A percentile compares a stretch with the other conserved stretches of the same genome.
Evolutionary conservation across 2,329 filamentous ascomycete species (phyloP).

Genomic region (Arthrobotrys musiformis): DNA sequence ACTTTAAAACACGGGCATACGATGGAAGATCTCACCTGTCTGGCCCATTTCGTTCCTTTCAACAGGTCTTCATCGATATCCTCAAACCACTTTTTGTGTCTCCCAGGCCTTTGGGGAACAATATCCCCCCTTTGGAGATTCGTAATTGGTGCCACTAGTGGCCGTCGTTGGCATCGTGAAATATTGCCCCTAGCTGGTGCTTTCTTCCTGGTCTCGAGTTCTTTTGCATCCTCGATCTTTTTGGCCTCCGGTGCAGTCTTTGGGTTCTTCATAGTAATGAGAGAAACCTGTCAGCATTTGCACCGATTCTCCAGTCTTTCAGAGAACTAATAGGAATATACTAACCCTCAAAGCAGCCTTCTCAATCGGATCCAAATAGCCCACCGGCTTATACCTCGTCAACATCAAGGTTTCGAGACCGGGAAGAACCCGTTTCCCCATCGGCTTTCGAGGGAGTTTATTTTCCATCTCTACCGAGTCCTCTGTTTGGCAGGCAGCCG

Average conservation of each 20-base stretch:
- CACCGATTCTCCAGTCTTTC: background rate
- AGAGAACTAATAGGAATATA: background rate
- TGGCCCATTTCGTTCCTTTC: slow-evolving; percentile 20
- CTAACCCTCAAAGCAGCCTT: background rate
- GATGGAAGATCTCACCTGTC: background rate
- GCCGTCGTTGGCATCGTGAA: background rate
- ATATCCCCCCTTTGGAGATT: background rate
- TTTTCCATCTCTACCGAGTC: background rate
- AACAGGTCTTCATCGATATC: slow-evolving; percentile 31
- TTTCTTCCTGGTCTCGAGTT: background rate
- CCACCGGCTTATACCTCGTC: background rate
- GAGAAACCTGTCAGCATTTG: background rate
- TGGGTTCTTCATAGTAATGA: background rate
- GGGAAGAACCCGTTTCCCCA: background rate
- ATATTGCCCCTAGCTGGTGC: background rate
- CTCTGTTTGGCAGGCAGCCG: background rate
- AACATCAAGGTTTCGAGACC: slow-evolving; percentile 2
- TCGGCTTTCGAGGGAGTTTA: background rate
- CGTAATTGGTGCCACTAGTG: background rate
- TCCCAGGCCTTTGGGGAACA: background rate
- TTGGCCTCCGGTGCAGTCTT: too few relatives aligned
- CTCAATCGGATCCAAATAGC: background rate
- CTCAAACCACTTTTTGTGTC: slow-evolving; percentile 9
- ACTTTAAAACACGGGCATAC: background rate
- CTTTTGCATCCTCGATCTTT: background rate